Evolutionary conservation across 2,329 filamentous ascomycete species (phyloP).

Genomic region (Paracamarosporium sp.): DNA sequence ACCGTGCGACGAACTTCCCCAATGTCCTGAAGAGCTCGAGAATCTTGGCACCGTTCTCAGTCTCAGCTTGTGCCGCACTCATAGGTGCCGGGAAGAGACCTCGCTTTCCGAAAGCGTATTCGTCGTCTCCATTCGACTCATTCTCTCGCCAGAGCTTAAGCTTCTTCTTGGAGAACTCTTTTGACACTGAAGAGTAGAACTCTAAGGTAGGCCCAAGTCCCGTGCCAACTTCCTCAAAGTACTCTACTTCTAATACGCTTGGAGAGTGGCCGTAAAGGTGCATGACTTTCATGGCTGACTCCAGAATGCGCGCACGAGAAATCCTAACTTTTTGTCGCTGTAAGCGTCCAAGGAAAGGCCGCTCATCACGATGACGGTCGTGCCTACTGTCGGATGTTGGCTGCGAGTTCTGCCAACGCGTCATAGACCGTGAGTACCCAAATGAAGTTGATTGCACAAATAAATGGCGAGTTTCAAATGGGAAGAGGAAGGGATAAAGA

Average conservation of each 20-base stretch:
- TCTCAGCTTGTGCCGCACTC: conserved; percentile 75
- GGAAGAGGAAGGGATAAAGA: conserved; percentile 94
- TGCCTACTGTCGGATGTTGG: conserved; percentile 79
- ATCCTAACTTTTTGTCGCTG: conserved; percentile 99
- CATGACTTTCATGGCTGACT: conserved; percentile 98
- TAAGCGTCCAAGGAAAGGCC: conserved; percentile 87
- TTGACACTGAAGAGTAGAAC: conserved; percentile 97
- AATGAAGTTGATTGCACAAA: conserved; percentile 99
- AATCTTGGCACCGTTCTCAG: conserved; percentile 84
- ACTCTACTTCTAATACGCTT: conserved; percentile 95
- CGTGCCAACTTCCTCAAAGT: conserved; percentile 98
- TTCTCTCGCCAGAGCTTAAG: conserved; percentile 95
- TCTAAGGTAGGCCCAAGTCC: conserved; percentile 94
- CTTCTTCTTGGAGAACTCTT: conserved; percentile 97
- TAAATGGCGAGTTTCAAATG: conserved; percentile 94
- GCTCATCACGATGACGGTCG: conserved; percentile 83
- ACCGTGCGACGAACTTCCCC: conserved; percentile 95
- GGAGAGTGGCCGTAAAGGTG: conserved; percentile 97
- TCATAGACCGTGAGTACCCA: conserved; percentile 96
- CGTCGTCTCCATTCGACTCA: conserved; percentile 73
- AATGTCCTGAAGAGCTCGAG: conserved; percentile 90
- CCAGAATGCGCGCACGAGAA: conserved; percentile 89
- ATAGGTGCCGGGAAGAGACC: conserved; percentile 93
- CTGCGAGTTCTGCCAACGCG: conserved; percentile 93
- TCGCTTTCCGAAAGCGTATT: conserved; percentile 83